Evolutionary conservation across 2,329 filamentous ascomycete genomes (phyloP), one percentile per base, ranked within the genome.

Genomic region (Ploettnerulaceae sp.): DNA sequence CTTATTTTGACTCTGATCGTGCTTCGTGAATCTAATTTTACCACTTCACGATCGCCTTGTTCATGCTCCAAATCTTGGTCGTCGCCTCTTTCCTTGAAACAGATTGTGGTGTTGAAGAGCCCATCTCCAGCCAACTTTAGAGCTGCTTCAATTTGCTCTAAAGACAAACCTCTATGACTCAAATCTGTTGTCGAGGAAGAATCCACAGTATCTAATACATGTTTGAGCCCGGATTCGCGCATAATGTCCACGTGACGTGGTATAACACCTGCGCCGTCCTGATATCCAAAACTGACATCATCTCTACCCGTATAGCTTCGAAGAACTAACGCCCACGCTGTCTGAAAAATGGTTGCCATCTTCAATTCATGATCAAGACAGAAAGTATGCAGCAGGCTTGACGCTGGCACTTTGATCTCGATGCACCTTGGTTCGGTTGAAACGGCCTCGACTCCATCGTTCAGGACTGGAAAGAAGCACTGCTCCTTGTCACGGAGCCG

Each of bases 231-330:
- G 26, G 28, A 33, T 25, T 43, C 39, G 11, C 39, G 39, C 7
- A 22, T 14, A 25, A 43, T 24, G 15, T 26, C 34, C 29, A 43
- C n/a, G 5, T 34, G 29, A 18, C 29, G 34, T n/a, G 39, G 39
- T 11, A 39, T 5, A 1, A 6, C 20, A 2, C 67, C 67, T 17
- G 68, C 28, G 15, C 14, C 24, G 9, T 38, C 63, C 4, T 65
- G 54, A 34, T 68, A 68, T 5, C 67, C 68, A 41, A 71, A 71
- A 28, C 65, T 66, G 14, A 70, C 60, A 29, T 53, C 7, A 64
- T 69, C 5, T 65, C 52, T 0, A 53, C 57, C 29, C 43, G 61
- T 15, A 59, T 58, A 45, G 69, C 67, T 49, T 69, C 74, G 7
- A 60, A 60, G 2, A 11, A 66, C 63, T 8, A 69, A 55, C 6